These are phyloP conservation scores for Mortierella sp. DNA, from an alignment of 371 early-diverging fungal genomes.

Conservation along the genomic window DNA sequence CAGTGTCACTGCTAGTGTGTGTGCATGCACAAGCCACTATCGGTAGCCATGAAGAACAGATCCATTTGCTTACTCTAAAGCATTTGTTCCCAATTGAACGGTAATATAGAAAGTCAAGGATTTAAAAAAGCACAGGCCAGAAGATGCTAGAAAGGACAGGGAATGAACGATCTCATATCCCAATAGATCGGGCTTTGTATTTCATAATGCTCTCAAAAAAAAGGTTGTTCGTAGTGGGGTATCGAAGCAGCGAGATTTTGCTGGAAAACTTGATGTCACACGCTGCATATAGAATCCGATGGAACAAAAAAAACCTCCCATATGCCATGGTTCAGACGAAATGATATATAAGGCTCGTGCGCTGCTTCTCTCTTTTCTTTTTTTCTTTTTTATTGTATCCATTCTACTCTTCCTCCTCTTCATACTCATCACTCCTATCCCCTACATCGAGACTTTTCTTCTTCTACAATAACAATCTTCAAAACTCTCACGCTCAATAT, in stretches of 20 bases:
- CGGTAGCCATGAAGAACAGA: too few relatives aligned
- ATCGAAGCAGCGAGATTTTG: slow-evolving; percentile 6
- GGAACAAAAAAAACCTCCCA: background rate
- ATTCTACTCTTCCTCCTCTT: background rate
- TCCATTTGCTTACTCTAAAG: too few relatives aligned
- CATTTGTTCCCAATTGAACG: too few relatives aligned
- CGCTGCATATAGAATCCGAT: slow-evolving; percentile 11
- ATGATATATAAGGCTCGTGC: slow-evolving; percentile 11
- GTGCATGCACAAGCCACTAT: too few relatives aligned
- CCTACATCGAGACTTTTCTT: background rate
- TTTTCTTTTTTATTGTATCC: background rate
- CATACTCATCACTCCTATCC: background rate
- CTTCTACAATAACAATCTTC: background rate
- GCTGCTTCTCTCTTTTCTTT: background rate
- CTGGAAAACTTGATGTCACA: slow-evolving; percentile 13
- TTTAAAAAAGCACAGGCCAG: background rate
- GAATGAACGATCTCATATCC: background rate
- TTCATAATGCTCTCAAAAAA: background rate
- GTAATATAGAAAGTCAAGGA: too few relatives aligned
- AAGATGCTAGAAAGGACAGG: background rate
- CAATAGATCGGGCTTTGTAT: background rate
- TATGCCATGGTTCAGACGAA: background rate
- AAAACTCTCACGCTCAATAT: background rate
- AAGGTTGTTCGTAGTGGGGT: background rate
- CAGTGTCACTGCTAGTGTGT: too few relatives aligned